Conservation (phyloP, 129 eudicot genomes). For the Kitagawia praeruptora region DNA sequence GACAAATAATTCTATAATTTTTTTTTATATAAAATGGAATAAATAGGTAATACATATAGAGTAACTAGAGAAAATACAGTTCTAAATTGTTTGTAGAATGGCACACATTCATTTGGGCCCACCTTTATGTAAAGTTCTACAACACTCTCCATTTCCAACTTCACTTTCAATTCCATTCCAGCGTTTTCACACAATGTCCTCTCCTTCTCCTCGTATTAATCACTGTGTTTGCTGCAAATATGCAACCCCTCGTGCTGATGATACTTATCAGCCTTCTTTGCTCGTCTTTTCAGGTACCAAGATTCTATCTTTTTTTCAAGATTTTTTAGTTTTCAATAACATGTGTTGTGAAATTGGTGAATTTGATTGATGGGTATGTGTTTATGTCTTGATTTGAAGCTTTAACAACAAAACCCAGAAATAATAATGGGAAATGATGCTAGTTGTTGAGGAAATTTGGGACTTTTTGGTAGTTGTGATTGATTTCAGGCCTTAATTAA, state of each 20-base stretch:
- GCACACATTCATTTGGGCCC: constrained; percentile 42
- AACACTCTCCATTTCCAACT: constrained; percentile 14
- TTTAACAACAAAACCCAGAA: not conserved
- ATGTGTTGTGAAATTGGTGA: not conserved
- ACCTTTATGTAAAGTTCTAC: constrained; percentile 21
- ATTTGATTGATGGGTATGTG: not conserved
- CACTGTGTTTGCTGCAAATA: constrained; percentile 15
- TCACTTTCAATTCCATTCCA: constrained; percentile 13
- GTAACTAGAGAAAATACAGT: not conserved
- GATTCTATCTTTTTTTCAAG: not conserved
- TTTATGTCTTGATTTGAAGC: not conserved
- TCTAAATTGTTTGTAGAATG: not conserved
- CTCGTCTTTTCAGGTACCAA: constrained; percentile 75
- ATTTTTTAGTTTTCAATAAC: not conserved
- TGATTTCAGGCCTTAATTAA: not conserved
- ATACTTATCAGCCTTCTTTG: constrained; percentile 38
- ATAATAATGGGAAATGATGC: not conserved
- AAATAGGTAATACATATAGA: too few species aligned
- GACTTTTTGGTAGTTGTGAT: not conserved
- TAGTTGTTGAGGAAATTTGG: not conserved
- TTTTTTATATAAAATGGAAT: too few species aligned
- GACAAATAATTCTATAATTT: too few species aligned
- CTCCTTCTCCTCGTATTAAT: not conserved
- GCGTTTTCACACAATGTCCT: constrained; percentile 28
- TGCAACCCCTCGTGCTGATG: constrained; percentile 14